phyloP scores from a whole-genome alignment of 129 eudicot species.

The Helianthus annuus region DNA sequence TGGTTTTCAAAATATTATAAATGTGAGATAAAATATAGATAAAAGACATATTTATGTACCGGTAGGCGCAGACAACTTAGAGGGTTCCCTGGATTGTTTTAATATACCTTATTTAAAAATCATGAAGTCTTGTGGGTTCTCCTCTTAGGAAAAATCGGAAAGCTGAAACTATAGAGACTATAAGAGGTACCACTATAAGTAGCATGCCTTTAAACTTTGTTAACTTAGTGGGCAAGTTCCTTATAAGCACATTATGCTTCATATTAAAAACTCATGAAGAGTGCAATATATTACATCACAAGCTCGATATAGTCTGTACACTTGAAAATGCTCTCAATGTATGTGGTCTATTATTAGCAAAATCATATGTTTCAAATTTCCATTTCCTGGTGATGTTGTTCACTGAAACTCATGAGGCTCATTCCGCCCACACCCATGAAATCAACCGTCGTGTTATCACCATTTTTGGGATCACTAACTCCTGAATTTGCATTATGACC shows the following conservation, averaged over 20 bases:
- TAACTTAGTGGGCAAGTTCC: no score
- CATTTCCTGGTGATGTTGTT: slow-evolving; percentile 45
- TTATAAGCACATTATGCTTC: neutral
- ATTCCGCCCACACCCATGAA: slow-evolving; percentile 49
- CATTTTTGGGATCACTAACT: slow-evolving; percentile 16
- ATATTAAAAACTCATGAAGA: slow-evolving; percentile 6
- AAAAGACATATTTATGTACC: no score
- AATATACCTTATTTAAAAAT: no score
- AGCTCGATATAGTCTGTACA: slow-evolving; percentile 31
- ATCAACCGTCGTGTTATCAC: slow-evolving; percentile 41
- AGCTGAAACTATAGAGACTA: no score
- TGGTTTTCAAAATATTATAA: no score
- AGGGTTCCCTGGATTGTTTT: no score
- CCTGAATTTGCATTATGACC: slow-evolving; percentile 19
- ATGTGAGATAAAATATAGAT: no score
- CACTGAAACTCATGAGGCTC: slow-evolving; percentile 31
- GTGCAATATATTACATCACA: slow-evolving; percentile 32
- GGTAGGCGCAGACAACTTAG: no score
- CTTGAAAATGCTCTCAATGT: slow-evolving; percentile 23
- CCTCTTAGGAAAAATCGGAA: no score
- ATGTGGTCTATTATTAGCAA: slow-evolving; percentile 30
- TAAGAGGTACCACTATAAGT: no score
- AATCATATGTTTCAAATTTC: slow-evolving; percentile 35
- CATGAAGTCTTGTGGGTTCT: no score
- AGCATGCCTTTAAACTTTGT: no score